Evolutionary conservation across 257 asterid genomes (phyloP).

Genomic region (Plectranthus barbatus): DNA sequence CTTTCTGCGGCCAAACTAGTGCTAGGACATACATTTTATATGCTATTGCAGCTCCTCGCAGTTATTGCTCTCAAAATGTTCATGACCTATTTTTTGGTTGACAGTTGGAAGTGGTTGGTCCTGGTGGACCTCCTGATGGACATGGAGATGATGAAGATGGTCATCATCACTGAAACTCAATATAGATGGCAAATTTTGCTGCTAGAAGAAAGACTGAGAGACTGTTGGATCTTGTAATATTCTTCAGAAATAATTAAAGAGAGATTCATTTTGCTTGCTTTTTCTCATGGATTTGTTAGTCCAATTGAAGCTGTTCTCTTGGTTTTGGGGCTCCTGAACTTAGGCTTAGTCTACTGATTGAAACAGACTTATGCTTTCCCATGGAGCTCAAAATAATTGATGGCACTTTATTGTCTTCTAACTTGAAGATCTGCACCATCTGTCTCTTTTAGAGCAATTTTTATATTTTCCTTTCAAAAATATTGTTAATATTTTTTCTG

Average conservation of each 20-base stretch:
- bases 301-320: slow-evolving; percentile 24
- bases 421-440: background rate
- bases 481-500: background rate
- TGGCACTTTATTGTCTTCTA: slow-evolving; percentile 19
- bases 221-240: slow-evolving; percentile 27
- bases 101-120: slow-evolving; percentile 91
- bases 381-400: slow-evolving; percentile 40
- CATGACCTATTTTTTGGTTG: background rate
- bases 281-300: slow-evolving; percentile 25
- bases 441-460: background rate
- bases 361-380: slow-evolving; percentile 16
- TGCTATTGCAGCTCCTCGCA: background rate
- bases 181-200: slow-evolving; percentile 20
- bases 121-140: slow-evolving; percentile 82
- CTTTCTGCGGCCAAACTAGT: background rate
- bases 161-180: slow-evolving; percentile 40
- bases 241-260: slow-evolving; percentile 40
- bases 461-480: background rate
- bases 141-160: slow-evolving; percentile 44
- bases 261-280: slow-evolving; percentile 26
- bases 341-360: slow-evolving; percentile 19
- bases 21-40: too few species aligned
- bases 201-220: slow-evolving; percentile 37
- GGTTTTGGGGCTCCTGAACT: slow-evolving; percentile 12
- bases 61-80: background rate